These are phyloP conservation scores for Paraconiothyrium sp. DNA, from an alignment of 2,329 filamentous ascomycete genomes.

Conservation along the genomic window DNA sequence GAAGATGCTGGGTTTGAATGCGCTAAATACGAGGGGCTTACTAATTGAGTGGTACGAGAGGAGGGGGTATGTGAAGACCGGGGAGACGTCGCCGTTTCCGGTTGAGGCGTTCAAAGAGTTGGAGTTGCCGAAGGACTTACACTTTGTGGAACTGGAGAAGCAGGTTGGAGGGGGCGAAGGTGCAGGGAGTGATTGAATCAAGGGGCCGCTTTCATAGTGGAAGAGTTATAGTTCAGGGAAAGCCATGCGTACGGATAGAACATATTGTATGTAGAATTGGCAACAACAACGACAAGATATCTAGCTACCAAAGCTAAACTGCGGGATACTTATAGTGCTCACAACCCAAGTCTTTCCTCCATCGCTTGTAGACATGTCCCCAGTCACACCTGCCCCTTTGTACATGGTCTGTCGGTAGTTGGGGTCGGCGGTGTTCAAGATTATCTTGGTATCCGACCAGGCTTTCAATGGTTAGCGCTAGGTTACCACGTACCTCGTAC, in stretches of 20 bases:
- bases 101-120: neutral
- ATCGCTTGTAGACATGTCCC: slow-evolving; percentile 53
- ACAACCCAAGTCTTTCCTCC: slow-evolving; percentile 57
- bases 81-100: slow-evolving; percentile 12
- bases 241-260: no score
- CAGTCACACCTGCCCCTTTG: slow-evolving; percentile 53
- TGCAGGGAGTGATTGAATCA: neutral
- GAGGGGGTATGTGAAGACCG: slow-evolving; percentile 14
- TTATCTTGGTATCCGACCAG: slow-evolving; percentile 54
- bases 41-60: slow-evolving; percentile 17
- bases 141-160: slow-evolving; percentile 15
- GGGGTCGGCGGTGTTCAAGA: slow-evolving; percentile 46
- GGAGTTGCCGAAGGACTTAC: neutral
- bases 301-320: slow-evolving; percentile 19
- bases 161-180: neutral
- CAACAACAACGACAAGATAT: neutral
- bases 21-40: slow-evolving; percentile 2
- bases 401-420: slow-evolving; percentile 52
- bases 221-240: no score
- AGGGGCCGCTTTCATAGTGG: no score
- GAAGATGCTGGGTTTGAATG: slow-evolving; percentile 10
- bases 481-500: no score
- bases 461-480: neutral
- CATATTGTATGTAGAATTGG: neutral
- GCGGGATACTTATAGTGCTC: slow-evolving; percentile 45